These are phyloP conservation scores for Athelia psychrophila DNA, from an alignment of 1,284 basidiomycete species.

Conservation along the genomic window DNA sequence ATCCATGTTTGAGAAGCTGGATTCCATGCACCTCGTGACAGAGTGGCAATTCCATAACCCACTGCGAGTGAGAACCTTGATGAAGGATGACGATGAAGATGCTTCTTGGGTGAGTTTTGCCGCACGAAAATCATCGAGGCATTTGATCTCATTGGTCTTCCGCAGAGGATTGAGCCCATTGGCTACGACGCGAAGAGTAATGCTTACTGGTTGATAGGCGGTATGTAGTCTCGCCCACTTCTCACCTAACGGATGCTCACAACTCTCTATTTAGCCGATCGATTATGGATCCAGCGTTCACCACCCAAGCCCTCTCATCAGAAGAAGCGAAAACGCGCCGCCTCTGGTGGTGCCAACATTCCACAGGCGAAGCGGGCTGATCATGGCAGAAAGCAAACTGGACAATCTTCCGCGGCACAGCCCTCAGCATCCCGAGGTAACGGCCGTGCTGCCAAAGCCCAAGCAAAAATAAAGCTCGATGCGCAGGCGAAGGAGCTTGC, in stretches of 20 bases:
- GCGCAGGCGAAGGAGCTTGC: constrained; percentile 67
- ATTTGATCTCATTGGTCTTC: neutral
- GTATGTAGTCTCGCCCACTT: constrained; percentile 34
- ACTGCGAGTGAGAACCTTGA: constrained; percentile 57
- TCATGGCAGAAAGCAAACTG: constrained; percentile 16
- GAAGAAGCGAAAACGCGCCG: constrained; percentile 57
- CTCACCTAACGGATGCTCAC: neutral
- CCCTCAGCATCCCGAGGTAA: constrained; percentile 34
- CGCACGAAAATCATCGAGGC: no score
- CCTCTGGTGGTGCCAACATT: constrained; percentile 22
- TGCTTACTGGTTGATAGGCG: constrained; percentile 87
- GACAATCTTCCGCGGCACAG: constrained; percentile 19
- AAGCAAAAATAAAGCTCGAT: constrained; percentile 65
- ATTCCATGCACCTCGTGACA: constrained; percentile 67
- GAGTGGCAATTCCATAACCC: constrained; percentile 85
- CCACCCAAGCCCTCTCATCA: constrained; percentile 49
- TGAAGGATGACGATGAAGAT: constrained; percentile 75
- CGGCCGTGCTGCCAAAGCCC: constrained; percentile 61
- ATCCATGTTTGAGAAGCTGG: constrained; percentile 70
- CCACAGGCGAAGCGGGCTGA: constrained; percentile 14
- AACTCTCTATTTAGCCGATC: constrained; percentile 49
- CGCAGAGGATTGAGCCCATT: constrained; percentile 81
- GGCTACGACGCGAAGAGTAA: constrained; percentile 82
- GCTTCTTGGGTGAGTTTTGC: constrained; percentile 65
- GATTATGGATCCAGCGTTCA: constrained; percentile 83